Conservation (phyloP, 2,329 filamentous ascomycete species). For the Fusarium sp. region DNA sequence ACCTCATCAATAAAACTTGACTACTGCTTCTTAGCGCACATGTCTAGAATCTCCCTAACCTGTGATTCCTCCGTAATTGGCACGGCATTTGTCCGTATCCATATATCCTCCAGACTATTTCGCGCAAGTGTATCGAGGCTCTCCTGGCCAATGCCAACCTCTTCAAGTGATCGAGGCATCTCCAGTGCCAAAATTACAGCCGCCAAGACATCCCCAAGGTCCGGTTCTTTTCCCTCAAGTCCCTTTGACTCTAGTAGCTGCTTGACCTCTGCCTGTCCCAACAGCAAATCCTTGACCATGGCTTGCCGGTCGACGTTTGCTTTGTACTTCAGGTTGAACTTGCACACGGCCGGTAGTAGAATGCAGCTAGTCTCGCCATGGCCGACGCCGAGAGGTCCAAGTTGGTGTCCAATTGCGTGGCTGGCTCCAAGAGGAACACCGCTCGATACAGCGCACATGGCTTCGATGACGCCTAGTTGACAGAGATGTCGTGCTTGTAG, state of each 20-base stretch:
- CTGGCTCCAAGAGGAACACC: constrained; percentile 60
- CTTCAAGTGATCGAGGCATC: constrained; percentile 65
- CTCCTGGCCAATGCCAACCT: constrained; percentile 62
- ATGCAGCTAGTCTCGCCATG: constrained; percentile 65
- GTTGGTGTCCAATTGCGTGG: constrained; percentile 65
- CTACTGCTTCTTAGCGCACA: constrained; percentile 31
- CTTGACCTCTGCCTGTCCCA: constrained; percentile 22
- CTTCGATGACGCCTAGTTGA: constrained; percentile 63
- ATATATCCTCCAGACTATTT: constrained; percentile 62
- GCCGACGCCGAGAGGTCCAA: constrained; percentile 66
- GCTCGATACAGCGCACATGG: constrained; percentile 60
- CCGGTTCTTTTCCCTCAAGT: constrained; percentile 37
- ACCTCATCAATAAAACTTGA: neutral
- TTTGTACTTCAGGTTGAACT: constrained; percentile 59
- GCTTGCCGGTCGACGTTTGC: constrained; percentile 47
- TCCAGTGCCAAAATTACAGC: constrained; percentile 62
- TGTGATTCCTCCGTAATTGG: constrained; percentile 59
- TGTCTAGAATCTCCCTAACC: constrained; percentile 64
- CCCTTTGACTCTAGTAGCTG: neutral
- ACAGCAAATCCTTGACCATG: constrained; percentile 13
- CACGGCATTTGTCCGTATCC: constrained; percentile 63
- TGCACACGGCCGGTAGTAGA: constrained; percentile 65
- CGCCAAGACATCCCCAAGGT: constrained; percentile 65
- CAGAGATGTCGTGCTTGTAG: constrained; percentile 58
- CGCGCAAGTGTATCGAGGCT: constrained; percentile 60